phyloP scores from a whole-genome alignment of 192 early-diverging fungal species.

The Gaertneriomyces sp. region DNA sequence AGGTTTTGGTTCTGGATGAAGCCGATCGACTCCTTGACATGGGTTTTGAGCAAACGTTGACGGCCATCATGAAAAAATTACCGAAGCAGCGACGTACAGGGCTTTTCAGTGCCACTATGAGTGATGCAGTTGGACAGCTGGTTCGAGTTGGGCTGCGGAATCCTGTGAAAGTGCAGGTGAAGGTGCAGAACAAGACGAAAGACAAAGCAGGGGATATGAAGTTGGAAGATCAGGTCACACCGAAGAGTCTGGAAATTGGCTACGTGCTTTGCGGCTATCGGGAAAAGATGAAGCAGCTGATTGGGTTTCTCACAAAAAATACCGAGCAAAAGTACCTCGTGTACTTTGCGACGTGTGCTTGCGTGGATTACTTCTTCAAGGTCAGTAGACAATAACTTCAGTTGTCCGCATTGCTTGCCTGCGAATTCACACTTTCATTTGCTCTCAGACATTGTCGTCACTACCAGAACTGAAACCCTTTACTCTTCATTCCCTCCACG shows the following conservation, averaged over 20 bases:
- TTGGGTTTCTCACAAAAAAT: constrained; percentile 37
- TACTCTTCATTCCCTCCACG: constrained; percentile 76
- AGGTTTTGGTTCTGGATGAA: constrained; percentile 90
- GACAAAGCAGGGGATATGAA: background rate
- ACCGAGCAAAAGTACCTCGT: constrained; percentile 79
- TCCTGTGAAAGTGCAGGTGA: constrained; percentile 83
- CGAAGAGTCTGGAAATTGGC: constrained; percentile 47
- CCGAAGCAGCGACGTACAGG: constrained; percentile 95
- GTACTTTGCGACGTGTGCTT: constrained; percentile 93
- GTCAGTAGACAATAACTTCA: constrained; percentile 35
- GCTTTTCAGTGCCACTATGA: constrained; percentile 96
- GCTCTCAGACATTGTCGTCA: constrained; percentile 16
- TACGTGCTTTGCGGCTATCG: constrained; percentile 77
- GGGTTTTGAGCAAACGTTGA: constrained; percentile 83
- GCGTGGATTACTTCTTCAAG: constrained; percentile 92
- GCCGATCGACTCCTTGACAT: constrained; percentile 91
- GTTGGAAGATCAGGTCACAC: constrained; percentile 54
- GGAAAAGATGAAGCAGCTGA: constrained; percentile 73
- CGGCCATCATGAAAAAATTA: constrained; percentile 70
- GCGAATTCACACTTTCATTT: constrained; percentile 1
- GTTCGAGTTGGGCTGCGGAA: constrained; percentile 87
- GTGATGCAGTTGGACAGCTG: constrained; percentile 77
- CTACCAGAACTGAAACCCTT: constrained; percentile 47
- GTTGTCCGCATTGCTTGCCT: background rate
- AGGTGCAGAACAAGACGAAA: constrained; percentile 67